phyloP scores from a whole-genome alignment of 2,329 filamentous ascomycete genomes.

The Chaetothyriales sp. region DNA sequence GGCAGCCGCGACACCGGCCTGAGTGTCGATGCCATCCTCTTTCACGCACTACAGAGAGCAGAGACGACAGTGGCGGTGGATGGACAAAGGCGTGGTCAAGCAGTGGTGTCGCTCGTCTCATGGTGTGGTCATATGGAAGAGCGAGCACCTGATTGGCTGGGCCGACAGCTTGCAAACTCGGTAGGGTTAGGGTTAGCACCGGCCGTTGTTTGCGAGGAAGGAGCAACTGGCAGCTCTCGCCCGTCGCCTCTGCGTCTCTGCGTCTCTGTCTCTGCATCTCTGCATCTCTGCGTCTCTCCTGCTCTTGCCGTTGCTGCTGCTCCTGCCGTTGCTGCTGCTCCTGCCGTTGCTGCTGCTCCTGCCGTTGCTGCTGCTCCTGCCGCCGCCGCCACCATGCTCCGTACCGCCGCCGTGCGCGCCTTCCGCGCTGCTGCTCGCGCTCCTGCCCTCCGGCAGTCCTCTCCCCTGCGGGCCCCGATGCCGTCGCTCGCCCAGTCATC shows the following conservation, averaged over 20 bases:
- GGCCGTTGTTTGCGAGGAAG: conserved; percentile 17
- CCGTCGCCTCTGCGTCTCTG: conserved; percentile 4
- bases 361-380: conserved; percentile 8
- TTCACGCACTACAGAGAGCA: conserved; percentile 3
- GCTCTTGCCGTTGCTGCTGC: conserved; percentile 6
- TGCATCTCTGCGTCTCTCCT: conserved; percentile 9
- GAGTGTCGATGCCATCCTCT: conserved; percentile 31
- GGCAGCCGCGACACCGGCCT: conserved; percentile 31
- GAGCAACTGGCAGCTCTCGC: conserved; percentile 12
- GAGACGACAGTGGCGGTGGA: conserved; percentile 6
- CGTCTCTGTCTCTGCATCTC: conserved; percentile 2
- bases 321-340: conserved; percentile 7
- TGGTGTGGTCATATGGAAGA: conserved; percentile 21
- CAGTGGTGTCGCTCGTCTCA: conserved; percentile 26
- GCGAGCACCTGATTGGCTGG: background rate
- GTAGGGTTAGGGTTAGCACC: background rate
- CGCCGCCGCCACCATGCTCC: conserved; percentile 57
- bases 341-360: conserved; percentile 4
- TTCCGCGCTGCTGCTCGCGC: conserved; percentile 43
- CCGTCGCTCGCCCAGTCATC: conserved; percentile 48
- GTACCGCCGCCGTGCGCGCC: conserved; percentile 69
- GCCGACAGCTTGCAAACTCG: background rate
- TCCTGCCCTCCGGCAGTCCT: conserved; percentile 38
- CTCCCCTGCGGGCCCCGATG: conserved; percentile 46
- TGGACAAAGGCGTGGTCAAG: conserved; percentile 21